Evolutionary conservation across 805 yeast genomes (phyloP), one percentile per base, ranked within the genome.

Genomic region (Candida nanaspora): DNA sequence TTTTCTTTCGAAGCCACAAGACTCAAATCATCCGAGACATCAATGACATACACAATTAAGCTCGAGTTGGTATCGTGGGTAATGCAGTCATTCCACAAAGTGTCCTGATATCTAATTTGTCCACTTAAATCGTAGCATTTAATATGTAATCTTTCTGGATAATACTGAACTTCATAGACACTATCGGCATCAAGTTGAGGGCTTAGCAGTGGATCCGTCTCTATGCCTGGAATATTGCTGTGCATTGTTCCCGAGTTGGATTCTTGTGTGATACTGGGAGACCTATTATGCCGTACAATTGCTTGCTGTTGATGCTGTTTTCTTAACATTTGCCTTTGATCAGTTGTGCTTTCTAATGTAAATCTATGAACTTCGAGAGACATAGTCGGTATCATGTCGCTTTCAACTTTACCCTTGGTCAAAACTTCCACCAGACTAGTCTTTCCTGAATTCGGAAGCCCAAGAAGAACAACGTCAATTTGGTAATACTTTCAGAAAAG

Each of bases 71-170:
- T 39, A 15, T 34, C 15, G 6, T 15, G 21, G 1, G 21, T 33
- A 14, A 54, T 26, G 13, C 39, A 32, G 14, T 46, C 44, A 13
- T 33, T 20, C 65, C 65, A 61, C 8, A 47, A 14, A 20, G 50
- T 27, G 3, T 23, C 13, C 13, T 50, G 58, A 32, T 50, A 43
- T 34, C 50, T 50, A 27, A 36, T 36, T 35, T 61, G 66, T 8
- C 66, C 66, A 41, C 62, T 53, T 29, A 58, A 37, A 42, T 61
- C 66, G 37, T 46, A 45, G 10, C 56, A 38, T 39, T 49, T 53
- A 33, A 58, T 36, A 9, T 44, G 22, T 15, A 51, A 35, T 19
- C 42, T 41, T 21, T 47, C 38, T 25, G 35, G 38, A 11, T 27
- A 28, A 20, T 36, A 35, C 13, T 35, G 38, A 10, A 26, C 5